Conservation (phyloP, 495 filamentous ascomycete species). For the Aspergillus egyptiacus region DNA sequence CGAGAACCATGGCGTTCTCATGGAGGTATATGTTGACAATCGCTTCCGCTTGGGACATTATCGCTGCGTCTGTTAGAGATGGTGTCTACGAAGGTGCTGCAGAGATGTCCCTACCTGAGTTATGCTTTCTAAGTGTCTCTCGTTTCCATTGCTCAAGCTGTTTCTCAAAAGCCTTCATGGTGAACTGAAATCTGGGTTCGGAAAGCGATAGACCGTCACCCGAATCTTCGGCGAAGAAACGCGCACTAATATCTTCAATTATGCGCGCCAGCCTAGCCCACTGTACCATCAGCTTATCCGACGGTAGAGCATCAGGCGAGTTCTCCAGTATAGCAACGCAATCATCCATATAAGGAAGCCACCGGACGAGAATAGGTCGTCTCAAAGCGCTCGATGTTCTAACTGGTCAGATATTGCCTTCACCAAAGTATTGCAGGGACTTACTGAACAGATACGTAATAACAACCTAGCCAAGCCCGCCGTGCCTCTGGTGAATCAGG, state of each 20-base stretch:
- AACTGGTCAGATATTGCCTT: conserved; percentile 33
- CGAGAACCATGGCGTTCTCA: conserved; percentile 74
- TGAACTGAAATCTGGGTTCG: conserved; percentile 68
- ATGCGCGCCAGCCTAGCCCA: conserved; percentile 73
- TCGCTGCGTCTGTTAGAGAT: conserved; percentile 19
- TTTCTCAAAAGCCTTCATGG: conserved; percentile 68
- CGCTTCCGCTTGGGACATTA: conserved; percentile 28
- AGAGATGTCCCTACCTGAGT: conserved; percentile 22
- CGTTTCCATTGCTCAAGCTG: conserved; percentile 64
- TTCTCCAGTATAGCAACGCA: conserved; percentile 68
- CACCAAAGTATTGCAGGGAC: conserved; percentile 6
- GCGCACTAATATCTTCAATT: conserved; percentile 70
- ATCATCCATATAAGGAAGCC: conserved; percentile 81
- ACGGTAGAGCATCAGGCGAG: conserved; percentile 62
- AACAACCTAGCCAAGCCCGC: conserved; percentile 75
- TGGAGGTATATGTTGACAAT: conserved; percentile 76
- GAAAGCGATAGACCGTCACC: conserved; percentile 57
- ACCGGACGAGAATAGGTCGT: conserved; percentile 74
- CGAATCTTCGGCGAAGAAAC: conserved; percentile 73
- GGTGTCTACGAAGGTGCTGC: background rate
- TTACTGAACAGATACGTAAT: conserved; percentile 62
- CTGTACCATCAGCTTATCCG: conserved; percentile 68
- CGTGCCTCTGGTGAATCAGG: conserved; percentile 64
- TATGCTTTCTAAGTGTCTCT: conserved; percentile 43
- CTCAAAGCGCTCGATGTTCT: conserved; percentile 74